Evolutionary conservation across 2,329 filamentous ascomycete genomes (phyloP).

Genomic region (Pseudonectria buxi): DNA sequence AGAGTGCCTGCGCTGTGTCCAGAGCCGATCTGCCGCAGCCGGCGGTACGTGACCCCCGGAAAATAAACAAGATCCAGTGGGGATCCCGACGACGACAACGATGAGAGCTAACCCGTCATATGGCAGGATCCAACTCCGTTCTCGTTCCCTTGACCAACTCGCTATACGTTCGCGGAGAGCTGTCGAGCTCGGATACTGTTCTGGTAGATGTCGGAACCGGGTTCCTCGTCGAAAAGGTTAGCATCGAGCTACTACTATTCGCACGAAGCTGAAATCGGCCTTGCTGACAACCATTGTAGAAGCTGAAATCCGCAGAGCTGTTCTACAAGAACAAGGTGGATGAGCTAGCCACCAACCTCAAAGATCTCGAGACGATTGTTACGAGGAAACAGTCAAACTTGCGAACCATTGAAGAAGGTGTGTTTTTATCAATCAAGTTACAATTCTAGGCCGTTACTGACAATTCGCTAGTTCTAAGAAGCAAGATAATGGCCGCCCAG

Average conservation of each 20-base stretch:
- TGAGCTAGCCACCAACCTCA: slow-evolving; percentile 46
- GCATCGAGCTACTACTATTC: background rate
- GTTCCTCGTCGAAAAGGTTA: slow-evolving; percentile 87
- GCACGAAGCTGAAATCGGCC: slow-evolving; percentile 45
- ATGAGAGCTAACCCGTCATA: slow-evolving; percentile 7
- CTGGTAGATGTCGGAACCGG: slow-evolving; percentile 91
- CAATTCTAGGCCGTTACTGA: slow-evolving; percentile 31
- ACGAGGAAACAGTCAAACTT: slow-evolving; percentile 75
- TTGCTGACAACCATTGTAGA: too few species aligned
- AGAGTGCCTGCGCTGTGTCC: slow-evolving; percentile 78
- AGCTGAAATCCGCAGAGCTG: slow-evolving; percentile 44
- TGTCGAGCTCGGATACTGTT: slow-evolving; percentile 68
- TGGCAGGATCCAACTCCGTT: slow-evolving; percentile 46
- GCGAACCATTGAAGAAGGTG: slow-evolving; percentile 82
- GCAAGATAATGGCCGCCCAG: slow-evolving; percentile 37
- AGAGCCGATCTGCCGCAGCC: slow-evolving; percentile 30
- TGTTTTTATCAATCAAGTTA: slow-evolving; percentile 5
- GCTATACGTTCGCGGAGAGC: slow-evolving; percentile 80
- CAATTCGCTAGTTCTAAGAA: slow-evolving; percentile 32
- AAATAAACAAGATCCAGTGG: too few species aligned
- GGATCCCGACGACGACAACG: slow-evolving; percentile 1
- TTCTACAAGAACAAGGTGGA: slow-evolving; percentile 53
- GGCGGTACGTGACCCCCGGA: slow-evolving; percentile 20
- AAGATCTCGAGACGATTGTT: slow-evolving; percentile 51
- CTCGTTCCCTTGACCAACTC: slow-evolving; percentile 94